These are phyloP conservation scores for Aspergillus sp. DNA, from an alignment of 2,329 filamentous ascomycete species.

Conservation along the genomic window DNA sequence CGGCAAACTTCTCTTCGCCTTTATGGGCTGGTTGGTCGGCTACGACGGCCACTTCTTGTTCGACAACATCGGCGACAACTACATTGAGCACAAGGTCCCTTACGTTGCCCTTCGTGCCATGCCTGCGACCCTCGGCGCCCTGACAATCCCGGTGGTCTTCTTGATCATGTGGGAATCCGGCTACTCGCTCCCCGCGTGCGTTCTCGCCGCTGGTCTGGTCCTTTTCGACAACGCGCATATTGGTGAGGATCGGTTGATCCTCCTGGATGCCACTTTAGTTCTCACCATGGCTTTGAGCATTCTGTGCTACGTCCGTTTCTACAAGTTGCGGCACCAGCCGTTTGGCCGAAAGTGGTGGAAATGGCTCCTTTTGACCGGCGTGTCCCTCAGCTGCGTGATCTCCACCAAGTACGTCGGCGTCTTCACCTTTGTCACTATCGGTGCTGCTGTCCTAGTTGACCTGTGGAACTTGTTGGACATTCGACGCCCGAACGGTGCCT, in stretches of 20 bases:
- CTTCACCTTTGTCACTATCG: slow-evolving; percentile 96
- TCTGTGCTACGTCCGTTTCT: slow-evolving; percentile 93
- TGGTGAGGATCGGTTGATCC: slow-evolving; percentile 89
- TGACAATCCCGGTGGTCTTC: slow-evolving; percentile 92
- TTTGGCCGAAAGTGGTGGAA: slow-evolving; percentile 99
- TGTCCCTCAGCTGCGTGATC: slow-evolving; percentile 93
- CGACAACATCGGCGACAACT: slow-evolving; percentile 98
- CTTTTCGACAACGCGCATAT: slow-evolving; percentile 98
- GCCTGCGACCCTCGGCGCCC: slow-evolving; percentile 83
- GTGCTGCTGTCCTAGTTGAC: slow-evolving; percentile 88
- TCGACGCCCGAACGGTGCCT: slow-evolving; percentile 76
- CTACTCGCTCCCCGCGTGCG: slow-evolving; percentile 88
- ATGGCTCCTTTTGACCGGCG: slow-evolving; percentile 93
- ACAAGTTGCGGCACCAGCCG: slow-evolving; percentile 85
- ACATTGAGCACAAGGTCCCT: slow-evolving; percentile 93
- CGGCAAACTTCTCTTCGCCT: slow-evolving; percentile 93
- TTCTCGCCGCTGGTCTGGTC: slow-evolving; percentile 79
- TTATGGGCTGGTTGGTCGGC: slow-evolving; percentile 95
- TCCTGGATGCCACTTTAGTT: slow-evolving; percentile 90
- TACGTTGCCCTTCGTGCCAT: slow-evolving; percentile 95
- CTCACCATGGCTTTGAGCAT: slow-evolving; percentile 95
- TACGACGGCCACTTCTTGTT: slow-evolving; percentile 98
- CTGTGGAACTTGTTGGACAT: slow-evolving; percentile 92
- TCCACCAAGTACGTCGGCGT: slow-evolving; percentile 97
- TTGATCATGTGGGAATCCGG: slow-evolving; percentile 99